Evolutionary conservation across 805 yeast genomes (phyloP).

Genomic region (Yueomyces sp.): DNA sequence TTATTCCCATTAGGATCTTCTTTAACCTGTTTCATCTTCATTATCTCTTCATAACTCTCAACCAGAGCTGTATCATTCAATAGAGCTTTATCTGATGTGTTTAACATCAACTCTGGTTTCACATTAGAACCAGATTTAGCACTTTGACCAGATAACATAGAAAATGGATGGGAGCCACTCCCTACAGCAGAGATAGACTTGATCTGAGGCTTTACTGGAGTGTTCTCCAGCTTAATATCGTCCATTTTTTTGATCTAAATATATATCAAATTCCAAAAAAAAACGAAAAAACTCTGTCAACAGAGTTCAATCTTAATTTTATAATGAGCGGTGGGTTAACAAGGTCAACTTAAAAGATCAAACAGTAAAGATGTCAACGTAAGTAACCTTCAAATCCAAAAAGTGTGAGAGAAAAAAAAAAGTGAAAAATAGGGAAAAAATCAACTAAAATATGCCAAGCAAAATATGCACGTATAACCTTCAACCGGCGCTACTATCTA

Average conservation of each 20-base stretch:
- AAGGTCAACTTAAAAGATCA: no score
- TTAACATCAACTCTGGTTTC: neutral
- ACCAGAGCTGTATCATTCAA: conserved; percentile 20
- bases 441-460: no score
- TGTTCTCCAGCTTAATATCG: neutral
- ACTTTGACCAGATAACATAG: neutral
- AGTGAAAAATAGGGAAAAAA: no score
- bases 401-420: no score
- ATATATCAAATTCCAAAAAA: no score
- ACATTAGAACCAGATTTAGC: neutral
- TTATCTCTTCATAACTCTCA: conserved; percentile 18
- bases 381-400: no score
- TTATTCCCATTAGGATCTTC: conserved; percentile 1
- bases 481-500: no score
- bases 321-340: no score
- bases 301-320: no score
- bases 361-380: no score
- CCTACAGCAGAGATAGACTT: neutral
- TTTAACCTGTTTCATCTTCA: conserved; percentile 4
- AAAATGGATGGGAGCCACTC: neutral
- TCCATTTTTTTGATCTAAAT: neutral
- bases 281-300: no score
- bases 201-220: neutral
- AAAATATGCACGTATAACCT: no score
- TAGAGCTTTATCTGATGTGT: conserved; percentile 2